A percentile compares a stretch with the other conserved stretches of the same genome.
phyloP scores from a whole-genome alignment of 768 basidiomycete species.

The Phlebiopsis gigantea region DNA sequence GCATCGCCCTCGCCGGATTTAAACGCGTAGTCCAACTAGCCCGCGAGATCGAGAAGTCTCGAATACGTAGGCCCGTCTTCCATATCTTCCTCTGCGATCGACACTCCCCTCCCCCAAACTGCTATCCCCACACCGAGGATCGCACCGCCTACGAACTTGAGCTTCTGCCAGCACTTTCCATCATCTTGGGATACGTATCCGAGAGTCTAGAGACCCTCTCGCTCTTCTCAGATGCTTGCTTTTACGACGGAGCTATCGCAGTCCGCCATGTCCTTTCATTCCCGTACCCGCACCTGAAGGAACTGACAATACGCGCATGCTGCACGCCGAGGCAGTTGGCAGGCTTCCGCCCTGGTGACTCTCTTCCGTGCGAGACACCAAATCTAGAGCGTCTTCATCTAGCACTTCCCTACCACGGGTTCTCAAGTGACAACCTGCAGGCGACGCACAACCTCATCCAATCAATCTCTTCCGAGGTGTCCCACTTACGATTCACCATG shows the following conservation, averaged over 20 bases:
- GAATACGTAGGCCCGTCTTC: constrained; percentile 6
- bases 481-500: constrained; percentile 18
- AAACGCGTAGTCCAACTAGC: constrained; percentile 1
- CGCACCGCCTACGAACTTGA: constrained; percentile 7
- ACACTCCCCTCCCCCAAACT: neutral
- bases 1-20: constrained; percentile 12
- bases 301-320: constrained; percentile 20
- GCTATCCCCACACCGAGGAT: neutral
- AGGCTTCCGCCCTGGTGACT: neutral
- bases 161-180: constrained; percentile 1
- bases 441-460: constrained; percentile 13
- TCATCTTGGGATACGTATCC: constrained; percentile 13
- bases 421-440: constrained; percentile 11
- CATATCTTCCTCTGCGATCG: constrained; percentile 16
- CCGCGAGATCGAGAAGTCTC: neutral
- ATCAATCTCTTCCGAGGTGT: constrained; percentile 4
- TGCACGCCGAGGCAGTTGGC: constrained; percentile 14
- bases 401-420: constrained; percentile 16
- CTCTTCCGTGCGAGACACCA: neutral
- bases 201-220: constrained; percentile 15
- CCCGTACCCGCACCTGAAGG: constrained; percentile 11
- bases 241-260: constrained; percentile 10
- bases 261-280: constrained; percentile 9
- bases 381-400: constrained; percentile 16
- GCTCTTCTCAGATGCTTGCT: constrained; percentile 9